These are phyloP conservation scores for Zostera marina DNA, from an alignment of 116 monocot species.

Conservation along the genomic window DNA sequence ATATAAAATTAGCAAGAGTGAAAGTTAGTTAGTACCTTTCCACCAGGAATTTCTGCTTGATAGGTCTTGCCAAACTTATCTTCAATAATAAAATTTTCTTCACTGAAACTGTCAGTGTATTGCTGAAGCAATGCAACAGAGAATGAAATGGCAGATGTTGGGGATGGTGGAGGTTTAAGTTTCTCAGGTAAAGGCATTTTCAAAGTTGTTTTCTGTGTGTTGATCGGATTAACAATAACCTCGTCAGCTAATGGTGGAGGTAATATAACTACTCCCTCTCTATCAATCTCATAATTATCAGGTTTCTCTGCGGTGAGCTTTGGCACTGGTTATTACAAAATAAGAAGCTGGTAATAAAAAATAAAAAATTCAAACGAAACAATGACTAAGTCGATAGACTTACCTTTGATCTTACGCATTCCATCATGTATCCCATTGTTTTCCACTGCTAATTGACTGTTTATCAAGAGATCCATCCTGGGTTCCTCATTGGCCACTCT, in stretches of 20 bases:
- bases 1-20: too few species aligned
- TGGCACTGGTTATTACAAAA: conserved; percentile 12
- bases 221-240: conserved; percentile 29
- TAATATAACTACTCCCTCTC: conserved; percentile 3
- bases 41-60: conserved; percentile 55
- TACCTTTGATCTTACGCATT: conserved; percentile 37
- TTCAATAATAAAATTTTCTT: conserved; percentile 72
- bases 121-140: conserved; percentile 89
- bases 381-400: neutral
- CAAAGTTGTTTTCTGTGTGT: conserved; percentile 14
- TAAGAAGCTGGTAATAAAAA: neutral
- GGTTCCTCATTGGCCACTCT: conserved; percentile 11
- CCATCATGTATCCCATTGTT: conserved; percentile 13
- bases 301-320: conserved; percentile 19
- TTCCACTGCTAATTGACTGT: conserved; percentile 2
- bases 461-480: conserved; percentile 17
- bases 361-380: neutral
- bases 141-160: conserved; percentile 50
- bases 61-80: conserved; percentile 64
- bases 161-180: conserved; percentile 11
- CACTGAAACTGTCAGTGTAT: conserved; percentile 82
- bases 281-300: conserved; percentile 20
- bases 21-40: conserved; percentile 46
- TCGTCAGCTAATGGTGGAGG: conserved; percentile 30
- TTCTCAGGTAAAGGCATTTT: conserved; percentile 7